Base-by-base conservation (phyloP, 306 rosid genomes). In the Fagus sylvatica region DNA sequence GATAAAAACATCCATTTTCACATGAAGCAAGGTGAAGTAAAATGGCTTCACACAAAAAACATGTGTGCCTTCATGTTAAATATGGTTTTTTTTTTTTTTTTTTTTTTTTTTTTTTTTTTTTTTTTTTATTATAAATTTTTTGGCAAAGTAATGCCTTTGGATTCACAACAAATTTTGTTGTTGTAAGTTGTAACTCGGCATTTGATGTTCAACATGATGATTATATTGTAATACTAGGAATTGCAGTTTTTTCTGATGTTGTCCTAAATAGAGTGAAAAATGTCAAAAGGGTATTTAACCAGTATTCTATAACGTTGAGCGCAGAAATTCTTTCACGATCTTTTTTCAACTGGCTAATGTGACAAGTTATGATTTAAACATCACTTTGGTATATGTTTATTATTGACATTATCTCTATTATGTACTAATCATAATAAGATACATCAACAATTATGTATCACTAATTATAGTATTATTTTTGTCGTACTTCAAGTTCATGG, bases 121-220 rank as follows among this genome's bases (percentile, higher is more conserved):
- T 42, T 36, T 78, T 76, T 53, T 67, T 55, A 4, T 15, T 46
- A n/a, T n/a, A n/a, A 10, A 8, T 46, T 46, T 46, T 46, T 46
- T 10, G 51, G 13, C 51, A 46, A 46, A 46, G 15, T 46, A 46
- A 46, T 46, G 4, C 41, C 54, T 74, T 68, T 53, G 5, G 16
- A 68, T 77, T 74, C 79, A 33, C 67, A 7, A 69, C 61, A 60
- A 49, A 28, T 56, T 64, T 73, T 57, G 76, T 57, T 42, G 57
- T 22, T 53, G 34, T 70, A 48, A 43, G 51, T 19, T 53, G 34
- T 70, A 48, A 43, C 69, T 55, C 39, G 30, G 11, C 42, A 83
- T 72, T 77, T 76, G 42, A 46, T 73, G 55, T 4, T 62, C 12
- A 74, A 28, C 77, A 40, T 76, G 71, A 53, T 73, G 51, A 32